Percentiles rank a stretch among this genome's conserved stretches.
Conservation (phyloP, 2,329 filamentous ascomycete species). For the Arachnopeziza araneosa region DNA sequence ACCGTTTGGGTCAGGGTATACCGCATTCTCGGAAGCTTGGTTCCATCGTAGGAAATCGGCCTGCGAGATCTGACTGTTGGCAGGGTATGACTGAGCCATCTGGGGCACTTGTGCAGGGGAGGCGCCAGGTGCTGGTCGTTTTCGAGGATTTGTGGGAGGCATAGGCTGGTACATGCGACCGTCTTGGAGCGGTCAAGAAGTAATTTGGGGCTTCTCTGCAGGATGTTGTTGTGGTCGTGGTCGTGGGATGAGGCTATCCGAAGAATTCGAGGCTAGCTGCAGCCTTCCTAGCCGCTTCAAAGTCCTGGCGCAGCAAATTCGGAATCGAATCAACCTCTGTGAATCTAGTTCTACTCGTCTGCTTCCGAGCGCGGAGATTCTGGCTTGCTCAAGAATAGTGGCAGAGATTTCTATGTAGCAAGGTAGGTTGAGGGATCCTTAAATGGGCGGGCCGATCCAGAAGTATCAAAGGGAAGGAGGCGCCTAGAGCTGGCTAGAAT, state of each 20-base stretch:
- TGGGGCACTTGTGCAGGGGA: slow-evolving; percentile 53
- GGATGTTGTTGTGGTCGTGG: too few relatives aligned
- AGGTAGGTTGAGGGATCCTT: slow-evolving; percentile 12
- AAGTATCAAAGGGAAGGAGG: slow-evolving; percentile 17
- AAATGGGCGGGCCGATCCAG: slow-evolving; percentile 13
- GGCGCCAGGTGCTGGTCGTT: slow-evolving; percentile 68
- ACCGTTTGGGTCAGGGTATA: slow-evolving; percentile 28
- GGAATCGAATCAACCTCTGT: slow-evolving; percentile 9
- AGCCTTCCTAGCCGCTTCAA: slow-evolving; percentile 26
- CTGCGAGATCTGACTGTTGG: slow-evolving; percentile 39
- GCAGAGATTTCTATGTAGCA: slow-evolving; percentile 11
- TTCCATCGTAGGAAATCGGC: slow-evolving; percentile 52
- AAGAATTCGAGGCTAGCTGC: slow-evolving; percentile 26
- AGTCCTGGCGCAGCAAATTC: slow-evolving; percentile 8
- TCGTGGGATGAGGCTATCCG: neutral
- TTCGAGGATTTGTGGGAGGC: slow-evolving; percentile 50
- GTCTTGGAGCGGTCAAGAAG: neutral
- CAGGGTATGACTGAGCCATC: slow-evolving; percentile 45
- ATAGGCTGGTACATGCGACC: slow-evolving; percentile 11
- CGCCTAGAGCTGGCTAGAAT: slow-evolving; percentile 16
- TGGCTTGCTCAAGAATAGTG: slow-evolving; percentile 14
- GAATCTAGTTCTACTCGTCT: slow-evolving; percentile 7
- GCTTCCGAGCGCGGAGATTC: slow-evolving; percentile 15
- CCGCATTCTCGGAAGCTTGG: slow-evolving; percentile 30
- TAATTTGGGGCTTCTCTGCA: neutral